These are phyloP conservation scores for Xylariaceae sp. DNA, from an alignment of 2,329 filamentous ascomycete species.

Conservation along the genomic window DNA sequence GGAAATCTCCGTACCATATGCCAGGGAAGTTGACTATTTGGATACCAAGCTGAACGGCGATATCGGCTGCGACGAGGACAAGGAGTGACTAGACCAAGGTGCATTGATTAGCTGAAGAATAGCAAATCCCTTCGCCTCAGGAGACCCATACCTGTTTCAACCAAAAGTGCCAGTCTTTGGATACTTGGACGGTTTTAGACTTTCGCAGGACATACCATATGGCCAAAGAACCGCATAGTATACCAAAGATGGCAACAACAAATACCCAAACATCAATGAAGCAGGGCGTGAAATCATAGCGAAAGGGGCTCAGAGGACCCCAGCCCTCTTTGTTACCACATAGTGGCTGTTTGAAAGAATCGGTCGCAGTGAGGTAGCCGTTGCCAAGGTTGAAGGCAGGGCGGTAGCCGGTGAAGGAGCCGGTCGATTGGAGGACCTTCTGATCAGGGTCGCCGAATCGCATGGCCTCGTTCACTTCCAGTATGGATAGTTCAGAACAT, in stretches of 20 bases:
- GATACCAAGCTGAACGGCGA: conserved; percentile 67
- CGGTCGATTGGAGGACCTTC: conserved; percentile 49
- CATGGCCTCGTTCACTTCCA: conserved; percentile 30
- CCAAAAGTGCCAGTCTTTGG: conserved; percentile 91
- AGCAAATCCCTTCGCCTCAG: neutral
- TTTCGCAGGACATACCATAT: conserved; percentile 75
- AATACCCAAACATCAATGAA: conserved; percentile 92
- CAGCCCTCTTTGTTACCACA: conserved; percentile 91
- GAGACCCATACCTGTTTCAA: conserved; percentile 68
- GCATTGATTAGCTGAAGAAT: conserved; percentile 1
- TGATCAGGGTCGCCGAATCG: conserved; percentile 35
- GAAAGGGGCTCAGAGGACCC: conserved; percentile 82
- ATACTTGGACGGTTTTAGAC: conserved; percentile 60
- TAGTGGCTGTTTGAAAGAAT: conserved; percentile 60
- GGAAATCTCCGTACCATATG: conserved; percentile 76
- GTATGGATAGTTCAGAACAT: conserved; percentile 21
- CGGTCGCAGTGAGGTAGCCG: conserved; percentile 55
- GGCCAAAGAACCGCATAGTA: conserved; percentile 71
- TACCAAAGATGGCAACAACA: conserved; percentile 70
- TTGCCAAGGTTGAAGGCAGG: conserved; percentile 47
- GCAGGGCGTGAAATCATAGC: conserved; percentile 95
- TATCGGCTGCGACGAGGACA: conserved; percentile 60
- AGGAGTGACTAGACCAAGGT: conserved; percentile 20
- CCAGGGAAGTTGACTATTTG: conserved; percentile 67
- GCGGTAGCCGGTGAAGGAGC: conserved; percentile 58